Base-by-base conservation (phyloP, 1,284 basidiomycete species). In the Erythrobasidium hasegawianum region DNA sequence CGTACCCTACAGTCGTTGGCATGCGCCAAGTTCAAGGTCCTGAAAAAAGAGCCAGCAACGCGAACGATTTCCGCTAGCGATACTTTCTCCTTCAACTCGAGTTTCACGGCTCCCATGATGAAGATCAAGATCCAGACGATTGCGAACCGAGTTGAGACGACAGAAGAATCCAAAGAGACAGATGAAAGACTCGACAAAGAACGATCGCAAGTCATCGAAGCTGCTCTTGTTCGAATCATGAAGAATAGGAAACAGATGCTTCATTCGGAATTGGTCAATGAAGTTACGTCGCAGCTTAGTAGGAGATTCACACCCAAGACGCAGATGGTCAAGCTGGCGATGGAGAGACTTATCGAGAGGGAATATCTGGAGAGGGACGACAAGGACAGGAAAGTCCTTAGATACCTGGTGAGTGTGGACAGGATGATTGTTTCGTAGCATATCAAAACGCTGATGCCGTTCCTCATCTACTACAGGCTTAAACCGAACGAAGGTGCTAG, bases 221-320 rank as follows among this genome's bases (percentile, higher is more conserved):
- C 94, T 1, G 97, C 91, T 74, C 89, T 98, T 69, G 96, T 98
- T 26, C 86, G 96, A 43, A 87, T 97, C 41, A 98, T 99, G 96
- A 98, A 99, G 80, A 87, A 92, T 75, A 81, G 94, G 68, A 97
- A 97, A 77, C 84, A 84, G 64, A 86, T 97, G 84, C 79, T 81
- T 5, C 93, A 97, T 76, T 90, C 87, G 69, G 92, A 95, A 67
- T 83, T 99, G 16, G 83, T 97, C 64, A 88, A 88, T 72, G 94
- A 98, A 78, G 91, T 93, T 24, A 90, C 90, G 41, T 83, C 85
- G 16, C 95, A 97, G 75, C 80, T 99, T 1, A 81, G 87, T 13
- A 81, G 80, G 67, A 84, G 96, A 2, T 99, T 98, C 81, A 84
- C 85, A 60, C 95, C 96, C 0, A 86, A 88, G 70, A 87, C 93